phyloP scores from a whole-genome alignment of 129 eudicot species.

The Helichrysum umbraculigerum region DNA sequence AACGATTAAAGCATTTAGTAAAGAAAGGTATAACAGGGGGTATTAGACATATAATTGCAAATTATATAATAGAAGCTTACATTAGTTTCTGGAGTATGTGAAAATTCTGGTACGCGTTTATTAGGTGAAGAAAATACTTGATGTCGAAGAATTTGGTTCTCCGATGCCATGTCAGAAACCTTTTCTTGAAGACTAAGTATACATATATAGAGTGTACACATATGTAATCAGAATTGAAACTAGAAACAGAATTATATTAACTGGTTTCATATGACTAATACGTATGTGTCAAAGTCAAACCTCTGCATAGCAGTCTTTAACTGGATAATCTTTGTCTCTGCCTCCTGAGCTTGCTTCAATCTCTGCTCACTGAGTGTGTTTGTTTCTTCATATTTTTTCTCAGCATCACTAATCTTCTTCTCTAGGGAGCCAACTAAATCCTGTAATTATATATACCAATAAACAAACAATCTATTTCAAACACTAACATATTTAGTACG shows the following conservation, averaged over 20 bases:
- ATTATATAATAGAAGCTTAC: constrained; percentile 26
- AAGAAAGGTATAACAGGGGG: constrained; percentile 9
- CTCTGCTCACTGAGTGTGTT: constrained; percentile 79
- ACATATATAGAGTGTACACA: constrained; percentile 14
- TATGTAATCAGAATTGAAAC: constrained; percentile 16
- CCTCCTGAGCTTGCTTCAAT: constrained; percentile 74
- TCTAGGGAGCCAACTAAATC: constrained; percentile 67
- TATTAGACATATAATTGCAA: background rate
- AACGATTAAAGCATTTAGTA: background rate
- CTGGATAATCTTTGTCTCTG: constrained; percentile 70
- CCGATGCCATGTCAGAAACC: constrained; percentile 70
- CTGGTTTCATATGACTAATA: background rate
- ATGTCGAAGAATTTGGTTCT: constrained; percentile 67
- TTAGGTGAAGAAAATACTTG: constrained; percentile 38
- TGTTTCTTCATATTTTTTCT: constrained; percentile 71
- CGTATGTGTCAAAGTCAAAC: constrained; percentile 27
- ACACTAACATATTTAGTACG: background rate
- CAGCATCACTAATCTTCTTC: constrained; percentile 68
- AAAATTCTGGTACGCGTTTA: background rate
- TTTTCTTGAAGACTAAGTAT: constrained; percentile 70
- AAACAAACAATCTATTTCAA: background rate
- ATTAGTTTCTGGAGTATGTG: constrained; percentile 25
- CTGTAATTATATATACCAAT: constrained; percentile 38
- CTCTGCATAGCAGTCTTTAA: constrained; percentile 74
- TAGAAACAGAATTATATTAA: background rate